Evolutionary conservation across 805 yeast species (phyloP), one percentile per base, ranked within the genome.

Genomic region (Yamadazyma insecticola): DNA sequence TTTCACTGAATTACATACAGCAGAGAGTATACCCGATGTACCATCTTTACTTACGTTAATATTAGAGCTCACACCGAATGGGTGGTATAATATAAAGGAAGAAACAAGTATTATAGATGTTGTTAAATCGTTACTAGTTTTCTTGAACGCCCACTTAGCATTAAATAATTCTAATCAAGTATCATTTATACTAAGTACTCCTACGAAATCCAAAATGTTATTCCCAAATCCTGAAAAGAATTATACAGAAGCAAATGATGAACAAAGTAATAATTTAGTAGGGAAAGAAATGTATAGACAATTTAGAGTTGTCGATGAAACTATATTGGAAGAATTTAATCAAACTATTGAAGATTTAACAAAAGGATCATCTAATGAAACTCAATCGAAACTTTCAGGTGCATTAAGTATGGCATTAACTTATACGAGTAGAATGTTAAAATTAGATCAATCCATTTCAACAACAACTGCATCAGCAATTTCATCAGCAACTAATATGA

Each of bases 141-240:
- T 82, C 47, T 54, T 89, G 30, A 92, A 92, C 54, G 88, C 95
- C 2, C 98, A 92, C 54, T 53, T 92, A 28, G 80, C 97, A 0
- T 67, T 86, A 30, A 85, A 85, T 55, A 84, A 83, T 44, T 76
- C 88, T 22, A 92, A 92, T 53, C 75, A 75, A 48, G 94, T 90
- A 7, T 82, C 92, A 2, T 74, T 90, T 11, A 73, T 89, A 23
- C 82, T 86, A 1, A 80, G 86, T 13, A 82, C 86, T 42, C 73
- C 86, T 2, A 57, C 61, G 10, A 86, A 90, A 0, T 78, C 94
- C 0, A 62, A 64, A 41, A 74, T 82, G 43, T 50, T 90, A 14
- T 86, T 78, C 48, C 97, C 97, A 3, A 57, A 53, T 33, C 54
- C 60, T 5, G 41, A 37, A 5, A 45, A 40, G 14, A 41, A 45